Evolutionary conservation across 2,329 filamentous ascomycete species (phyloP), one percentile per base, ranked within the genome.

Genomic region (Elsinoe perseae): DNA sequence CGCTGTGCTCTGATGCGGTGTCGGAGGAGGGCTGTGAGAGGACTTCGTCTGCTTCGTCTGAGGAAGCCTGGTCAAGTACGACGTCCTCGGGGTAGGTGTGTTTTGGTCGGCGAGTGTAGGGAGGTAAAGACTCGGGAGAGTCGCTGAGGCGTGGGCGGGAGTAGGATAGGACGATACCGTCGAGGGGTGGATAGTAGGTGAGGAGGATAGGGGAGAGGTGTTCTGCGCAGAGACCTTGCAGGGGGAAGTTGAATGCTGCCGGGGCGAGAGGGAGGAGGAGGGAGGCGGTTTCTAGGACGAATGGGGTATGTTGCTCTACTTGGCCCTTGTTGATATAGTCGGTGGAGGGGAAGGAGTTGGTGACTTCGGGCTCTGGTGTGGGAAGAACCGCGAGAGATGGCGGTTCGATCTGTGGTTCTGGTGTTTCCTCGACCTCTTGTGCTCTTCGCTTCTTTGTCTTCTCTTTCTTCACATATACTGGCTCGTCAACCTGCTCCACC

Each of bases 221-320:
- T 65, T 91, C 86, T 59, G 84, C 81, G 66, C 85, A 83, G 59
- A 86, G 79, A 58, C 82, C 85, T 63, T 86, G 83, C 61, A 89
- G 73, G 0, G 87, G 86, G 57, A 82, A 79, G 59, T 80, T 76
- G 71, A 88, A 86, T 43, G 85, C 84, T 36, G 81, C 75, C 9
- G 88, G 87, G 60, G 83, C 86, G 60, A 93, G 77, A 1, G 86
- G 81, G 61, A 91, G 79, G 72, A 88, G 91, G 64, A 95, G 80
- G 1, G 91, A 91, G 40, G 89, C 81, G 20, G 86, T 89, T 65
- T 92, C 85, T 25, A 83, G 81, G 68, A 84, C 83, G 72, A 95
- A 92, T 14, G 91, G 87, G 43, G 86, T 87, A 52, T 67, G 70
- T 57, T 72, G 67, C 50, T 57, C 27, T 30, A 59, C 20, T 14